These are phyloP conservation scores for Trichoderma guizhouense DNA, from an alignment of 2,329 filamentous ascomycete genomes.

Conservation along the genomic window DNA sequence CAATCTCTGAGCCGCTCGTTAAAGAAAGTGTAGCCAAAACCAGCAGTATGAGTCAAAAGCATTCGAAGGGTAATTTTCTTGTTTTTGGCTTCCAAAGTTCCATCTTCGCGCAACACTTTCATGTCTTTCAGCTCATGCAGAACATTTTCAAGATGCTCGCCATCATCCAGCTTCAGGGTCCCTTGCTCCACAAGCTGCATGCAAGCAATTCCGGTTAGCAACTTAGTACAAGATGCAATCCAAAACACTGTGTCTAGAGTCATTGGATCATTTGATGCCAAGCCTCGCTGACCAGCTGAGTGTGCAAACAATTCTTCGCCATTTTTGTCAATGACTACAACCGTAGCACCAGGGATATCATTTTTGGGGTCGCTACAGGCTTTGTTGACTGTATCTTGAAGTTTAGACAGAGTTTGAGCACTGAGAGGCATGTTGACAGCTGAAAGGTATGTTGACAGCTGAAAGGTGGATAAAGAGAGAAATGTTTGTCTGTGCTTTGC, in stretches of 20 bases:
- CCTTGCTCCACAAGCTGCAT: slow-evolving; percentile 13
- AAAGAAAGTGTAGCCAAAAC: slow-evolving; percentile 1
- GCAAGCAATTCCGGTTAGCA: slow-evolving; percentile 5
- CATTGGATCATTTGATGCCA: background rate
- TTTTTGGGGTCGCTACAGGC: background rate
- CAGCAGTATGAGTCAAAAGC: slow-evolving; percentile 5
- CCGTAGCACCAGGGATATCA: background rate
- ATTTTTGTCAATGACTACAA: slow-evolving; percentile 2
- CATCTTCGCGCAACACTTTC: slow-evolving; percentile 2
- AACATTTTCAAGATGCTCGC: background rate
- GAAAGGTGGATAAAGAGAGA: background rate
- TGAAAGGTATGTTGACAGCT: background rate
- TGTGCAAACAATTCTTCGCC: slow-evolving; percentile 2
- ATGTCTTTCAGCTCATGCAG: background rate
- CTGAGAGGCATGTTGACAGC: background rate
- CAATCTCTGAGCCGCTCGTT: background rate
- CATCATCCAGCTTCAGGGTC: background rate
- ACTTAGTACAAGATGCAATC: slow-evolving; percentile 8
- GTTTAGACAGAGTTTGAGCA: background rate
- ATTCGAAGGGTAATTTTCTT: slow-evolving; percentile 4
- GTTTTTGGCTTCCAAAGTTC: background rate
- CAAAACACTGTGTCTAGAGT: background rate
- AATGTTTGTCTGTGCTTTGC: background rate
- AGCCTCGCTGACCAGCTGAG: background rate
- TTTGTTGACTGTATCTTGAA: background rate